Evolutionary conservation across 2,329 filamentous ascomycete genomes (phyloP).

Genomic region (Colletotrichum siamense): DNA sequence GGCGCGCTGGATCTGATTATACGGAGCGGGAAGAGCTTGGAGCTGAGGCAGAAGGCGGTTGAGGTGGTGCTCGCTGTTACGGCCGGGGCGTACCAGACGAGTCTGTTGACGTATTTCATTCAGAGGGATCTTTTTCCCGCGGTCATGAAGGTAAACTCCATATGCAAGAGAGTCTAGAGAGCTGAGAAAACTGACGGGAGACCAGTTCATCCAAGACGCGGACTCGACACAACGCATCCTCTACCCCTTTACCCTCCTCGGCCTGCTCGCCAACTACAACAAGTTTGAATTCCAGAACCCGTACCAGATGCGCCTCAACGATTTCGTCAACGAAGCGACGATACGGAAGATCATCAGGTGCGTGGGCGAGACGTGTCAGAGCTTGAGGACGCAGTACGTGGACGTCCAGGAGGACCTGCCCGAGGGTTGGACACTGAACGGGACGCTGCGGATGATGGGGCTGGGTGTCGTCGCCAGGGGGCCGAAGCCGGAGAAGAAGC

Average conservation of each 20-base stretch:
- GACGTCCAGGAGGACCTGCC: slow-evolving; percentile 89
- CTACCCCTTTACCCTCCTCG: slow-evolving; percentile 82
- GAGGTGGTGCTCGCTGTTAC: slow-evolving; percentile 83
- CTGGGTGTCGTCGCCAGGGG: slow-evolving; percentile 77
- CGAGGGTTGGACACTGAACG: slow-evolving; percentile 85
- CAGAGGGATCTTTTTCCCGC: slow-evolving; percentile 93
- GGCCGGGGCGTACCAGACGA: slow-evolving; percentile 95
- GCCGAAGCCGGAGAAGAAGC: slow-evolving; percentile 64
- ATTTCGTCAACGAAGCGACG: slow-evolving; percentile 91
- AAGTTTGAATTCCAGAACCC: slow-evolving; percentile 99
- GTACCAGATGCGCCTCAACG: slow-evolving; percentile 88
- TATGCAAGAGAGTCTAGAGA: fast-evolving
- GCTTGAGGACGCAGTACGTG: slow-evolving; percentile 77
- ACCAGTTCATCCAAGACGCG: slow-evolving; percentile 80
- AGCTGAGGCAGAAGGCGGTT: slow-evolving; percentile 80
- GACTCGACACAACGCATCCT: slow-evolving; percentile 68
- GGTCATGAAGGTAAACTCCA: slow-evolving; percentile 79
- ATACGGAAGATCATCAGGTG: slow-evolving; percentile 83
- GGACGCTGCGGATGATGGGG: slow-evolving; percentile 83
- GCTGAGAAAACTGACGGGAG: neutral
- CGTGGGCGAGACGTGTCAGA: slow-evolving; percentile 74
- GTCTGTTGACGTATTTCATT: slow-evolving; percentile 91
- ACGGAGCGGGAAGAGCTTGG: slow-evolving; percentile 72
- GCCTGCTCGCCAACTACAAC: slow-evolving; percentile 95
- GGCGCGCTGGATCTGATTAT: slow-evolving; percentile 82